Base-by-base conservation (phyloP, 2,329 filamentous ascomycete species). In the Beauveria scarabaeidicola region DNA sequence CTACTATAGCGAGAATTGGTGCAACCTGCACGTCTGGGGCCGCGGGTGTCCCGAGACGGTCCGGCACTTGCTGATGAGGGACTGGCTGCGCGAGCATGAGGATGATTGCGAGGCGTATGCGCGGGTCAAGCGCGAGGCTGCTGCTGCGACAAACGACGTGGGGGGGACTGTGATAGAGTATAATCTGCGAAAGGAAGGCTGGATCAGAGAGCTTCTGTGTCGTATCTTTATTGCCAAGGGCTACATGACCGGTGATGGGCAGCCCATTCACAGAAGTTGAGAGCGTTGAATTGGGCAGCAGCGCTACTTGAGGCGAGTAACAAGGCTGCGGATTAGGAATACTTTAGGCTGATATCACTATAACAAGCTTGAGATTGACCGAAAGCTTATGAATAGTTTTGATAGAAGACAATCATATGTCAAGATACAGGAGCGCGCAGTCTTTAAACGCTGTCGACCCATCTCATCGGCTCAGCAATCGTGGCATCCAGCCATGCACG, bases 21-120 rank as follows among this genome's bases (percentile, higher is more conserved):
- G 69, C 21, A 78, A 79, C 63, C 50, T 79, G 38, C 77, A 79
- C 63, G 74, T 79, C 25, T 79, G 70, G 60, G 72, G 74, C 2
- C 72, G 70, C 10, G 69, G 69, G 5, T 71, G 67, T 47, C 66
- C 72, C 6, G 75, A 77, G 63, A 64, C 70, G 5, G 66, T 67
- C 27, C 66, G 75, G 1, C 77, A 78, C 63, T 63, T 64, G 15
- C 70, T 77, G 21, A 75, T 79, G 64, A 66, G 74, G 21, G 74
- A 78, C 38, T 77, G 74, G 73, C 64, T 79, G 50, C 63, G 57
- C 13, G 62, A 64, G 57, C 63, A 70, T 46, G 64, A 66, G 8
- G 72, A 69, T 9, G 77, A 78, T 61, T 62, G 67, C 58, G 65
- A 72, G 13, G 53, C 70, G 32, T 78, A 78, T 66, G 74, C 67